Base-by-base conservation (phyloP, 164 flowering plant genomes). In the Dillenia suffruticosa region DNA sequence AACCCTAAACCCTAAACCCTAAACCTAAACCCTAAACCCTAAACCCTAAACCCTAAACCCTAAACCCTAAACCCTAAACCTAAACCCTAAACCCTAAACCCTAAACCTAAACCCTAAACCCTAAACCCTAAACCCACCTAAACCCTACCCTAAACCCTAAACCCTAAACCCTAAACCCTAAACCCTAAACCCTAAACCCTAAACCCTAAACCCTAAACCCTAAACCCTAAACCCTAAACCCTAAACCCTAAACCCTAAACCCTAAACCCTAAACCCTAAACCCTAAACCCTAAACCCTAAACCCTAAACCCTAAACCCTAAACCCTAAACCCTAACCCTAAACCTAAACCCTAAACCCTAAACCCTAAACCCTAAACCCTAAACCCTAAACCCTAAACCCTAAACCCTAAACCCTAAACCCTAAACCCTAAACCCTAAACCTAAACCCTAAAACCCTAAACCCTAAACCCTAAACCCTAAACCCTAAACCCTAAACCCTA, bases 101-200 rank as follows among this genome's bases (percentile, higher is more conserved):
- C n/a, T n/a, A n/a, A n/a, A n/a, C 26, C 26, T 24, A 24, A 24
- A 24, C 26, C 26, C 26, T 24, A 24, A 24, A 24, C 26, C 26
- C 26, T 24, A 24, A 24, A 24, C 26, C 26, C 26, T 24, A 24
- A 24, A 24, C 26, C n/a, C n/a, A n/a, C 26, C 26, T 24, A 24
- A 24, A n/a, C 55, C 26, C 26, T 15, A 57, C 61, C 61, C 26
- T 50, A 64, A 65, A 58, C 62, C 61, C 67, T 43, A 56, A 64
- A 57, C 60, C 67, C 67, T 56, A 64, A 56, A 47, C 67, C 55
- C 61, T 40, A 56, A 64, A 47, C 65, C 57, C 61, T 26, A 64
- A 64, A 64, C 61, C 67, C 55, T 40, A 56, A 56, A 56, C 67
- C 61, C 61, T 40, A 64, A 64, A 24, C 67, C 67, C 55, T 64